Conservation (phyloP, 768 basidiomycete genomes). For the Psilocybe cubensis region DNA sequence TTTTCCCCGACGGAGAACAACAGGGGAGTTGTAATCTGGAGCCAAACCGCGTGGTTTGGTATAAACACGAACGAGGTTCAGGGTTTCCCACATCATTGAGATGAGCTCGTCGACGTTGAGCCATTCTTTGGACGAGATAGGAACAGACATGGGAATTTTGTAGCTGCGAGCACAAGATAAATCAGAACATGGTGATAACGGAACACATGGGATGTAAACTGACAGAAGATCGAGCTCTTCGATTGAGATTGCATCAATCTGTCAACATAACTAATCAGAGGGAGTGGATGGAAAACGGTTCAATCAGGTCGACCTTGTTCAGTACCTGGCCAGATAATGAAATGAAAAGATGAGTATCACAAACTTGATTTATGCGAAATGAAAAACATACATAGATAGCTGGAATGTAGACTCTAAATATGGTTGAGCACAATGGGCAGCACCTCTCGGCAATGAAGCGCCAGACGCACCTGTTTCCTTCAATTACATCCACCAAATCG, state of each 20-base stretch:
- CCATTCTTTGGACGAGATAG: constrained; percentile 93
- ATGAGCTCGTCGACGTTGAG: constrained; percentile 95
- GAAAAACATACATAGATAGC: constrained; percentile 76
- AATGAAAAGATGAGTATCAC: constrained; percentile 1
- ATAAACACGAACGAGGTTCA: constrained; percentile 94
- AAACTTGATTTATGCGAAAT: background rate
- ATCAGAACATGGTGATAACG: background rate
- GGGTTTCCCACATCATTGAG: constrained; percentile 90
- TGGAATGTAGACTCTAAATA: constrained; percentile 86
- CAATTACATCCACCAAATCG: constrained; percentile 96
- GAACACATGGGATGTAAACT: constrained; percentile 29
- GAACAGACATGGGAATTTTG: constrained; percentile 95
- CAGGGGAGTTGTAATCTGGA: constrained; percentile 91
- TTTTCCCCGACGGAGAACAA: constrained; percentile 74
- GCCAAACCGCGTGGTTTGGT: constrained; percentile 92
- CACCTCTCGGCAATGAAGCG: background rate
- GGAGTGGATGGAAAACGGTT: constrained; percentile 1
- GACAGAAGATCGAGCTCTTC: constrained; percentile 94
- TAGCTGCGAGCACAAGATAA: constrained; percentile 50
- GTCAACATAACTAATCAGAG: background rate
- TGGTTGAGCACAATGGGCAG: constrained; percentile 2
- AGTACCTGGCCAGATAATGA: constrained; percentile 53
- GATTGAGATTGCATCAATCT: constrained; percentile 98
- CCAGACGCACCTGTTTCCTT: constrained; percentile 81
- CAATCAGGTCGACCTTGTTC: constrained; percentile 65